Evolutionary conservation across 1,139 yeast genomes (phyloP), one percentile per base, ranked within the genome.

Genomic region (Arxiozyma heterogenica): DNA sequence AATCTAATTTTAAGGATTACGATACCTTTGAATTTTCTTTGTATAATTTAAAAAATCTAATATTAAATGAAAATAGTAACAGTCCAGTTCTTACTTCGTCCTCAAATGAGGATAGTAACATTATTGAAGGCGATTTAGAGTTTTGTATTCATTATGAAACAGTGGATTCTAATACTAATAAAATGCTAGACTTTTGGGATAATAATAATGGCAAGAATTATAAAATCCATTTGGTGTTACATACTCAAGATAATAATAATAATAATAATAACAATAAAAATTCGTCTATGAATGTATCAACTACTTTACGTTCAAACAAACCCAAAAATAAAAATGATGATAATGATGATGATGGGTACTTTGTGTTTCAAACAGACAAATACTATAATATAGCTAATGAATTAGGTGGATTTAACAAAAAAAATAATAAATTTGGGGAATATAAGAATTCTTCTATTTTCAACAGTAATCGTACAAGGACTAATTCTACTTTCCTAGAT

Each of bases 81-180:
- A 8, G 53, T 53, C 17, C 51, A 12, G n/a, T 12, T 6, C 39
- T 15, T 34, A 8, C 17, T 34, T 34, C n/a, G 12, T 34, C n/a
- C 39, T 8, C n/a, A 34, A 12, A 25, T 18, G 42, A 46, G 2
- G 20, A 46, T 9, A 39, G 41, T n/a, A 41, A 27, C 44, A n/a
- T 39, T 9, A 46, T 51, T 41, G 50, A 46, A 22, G 49, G 49
- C 21, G 18, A 45, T 51, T 30, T 51, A 25, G 64, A 67, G 55
- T 60, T 67, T 49, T 67, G 71, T 55, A 57, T 66, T 20, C 65
- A 61, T 48, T 67, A 66, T 57, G 56, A 59, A 41, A 61, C 67
- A n/a, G 52, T 62, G 34, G 54, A 60, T 49, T 60, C 58, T 45
- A 52, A 57, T 8, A 52, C 61, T 38, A 50, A 53, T 8, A 50